Evolutionary conservation across 768 basidiomycete species (phyloP).

Genomic region (Amanita pallidorosea): DNA sequence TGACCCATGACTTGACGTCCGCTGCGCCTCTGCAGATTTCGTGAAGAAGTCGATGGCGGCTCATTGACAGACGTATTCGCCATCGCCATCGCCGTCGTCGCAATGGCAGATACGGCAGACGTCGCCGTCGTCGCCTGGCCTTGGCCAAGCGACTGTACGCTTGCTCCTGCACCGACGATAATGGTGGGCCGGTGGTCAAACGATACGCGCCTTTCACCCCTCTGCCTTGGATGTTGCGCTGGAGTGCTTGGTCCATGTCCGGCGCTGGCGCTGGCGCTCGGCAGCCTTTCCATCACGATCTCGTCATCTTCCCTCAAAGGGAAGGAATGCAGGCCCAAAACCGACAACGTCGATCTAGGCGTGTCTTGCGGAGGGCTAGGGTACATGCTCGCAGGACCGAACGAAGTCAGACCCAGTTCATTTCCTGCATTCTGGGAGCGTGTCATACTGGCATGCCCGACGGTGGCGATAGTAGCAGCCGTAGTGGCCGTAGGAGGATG

Average conservation of each 20-base stretch:
- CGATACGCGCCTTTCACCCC: not conserved
- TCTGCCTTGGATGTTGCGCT: slow-evolving; percentile 1
- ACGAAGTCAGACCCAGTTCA: not conserved
- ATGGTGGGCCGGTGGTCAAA: slow-evolving; percentile 1
- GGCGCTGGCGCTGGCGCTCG: not conserved
- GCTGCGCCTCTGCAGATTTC: not conserved
- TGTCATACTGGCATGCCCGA: not conserved
- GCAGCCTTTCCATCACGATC: slow-evolving; percentile 3
- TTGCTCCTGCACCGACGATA: not conserved
- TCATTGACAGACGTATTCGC: not conserved
- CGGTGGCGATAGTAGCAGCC: slow-evolving; percentile 1
- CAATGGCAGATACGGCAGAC: not conserved
- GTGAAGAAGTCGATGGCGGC: not conserved
- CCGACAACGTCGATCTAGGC: slow-evolving; percentile 1
- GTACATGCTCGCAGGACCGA: slow-evolving; percentile 5
- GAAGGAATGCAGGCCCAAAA: not conserved
- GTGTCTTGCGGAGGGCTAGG: slow-evolving; percentile 1
- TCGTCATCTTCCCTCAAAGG: slow-evolving; percentile 5
- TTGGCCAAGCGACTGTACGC: not conserved
- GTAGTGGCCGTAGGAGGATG: not conserved
- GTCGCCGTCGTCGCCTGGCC: not conserved
- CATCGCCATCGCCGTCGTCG: not conserved
- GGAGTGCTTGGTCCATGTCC: not conserved
- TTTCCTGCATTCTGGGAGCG: not conserved
- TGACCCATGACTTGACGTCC: too few species aligned